Base-by-base conservation (phyloP, 2,329 filamentous ascomycete genomes). In the Lasiodiplodia sp. region DNA sequence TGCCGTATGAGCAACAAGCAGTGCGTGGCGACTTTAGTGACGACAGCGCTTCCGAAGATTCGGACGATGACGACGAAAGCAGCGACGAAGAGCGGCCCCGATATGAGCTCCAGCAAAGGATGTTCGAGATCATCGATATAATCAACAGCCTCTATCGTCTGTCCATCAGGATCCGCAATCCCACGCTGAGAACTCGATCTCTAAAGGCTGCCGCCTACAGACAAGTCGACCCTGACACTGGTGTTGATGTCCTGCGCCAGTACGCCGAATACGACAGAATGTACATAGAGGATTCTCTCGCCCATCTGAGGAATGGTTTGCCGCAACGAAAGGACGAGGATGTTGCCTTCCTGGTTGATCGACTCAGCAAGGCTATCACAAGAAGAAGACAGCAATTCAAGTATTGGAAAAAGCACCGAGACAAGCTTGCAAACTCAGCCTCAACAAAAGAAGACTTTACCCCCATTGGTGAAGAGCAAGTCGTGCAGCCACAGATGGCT, bases 91-190 rank as follows among this genome's bases (percentile, higher is more conserved):
- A 66, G 6, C 68, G 69, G 18, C 72, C 75, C 5, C 77, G 71
- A 38, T 75, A 72, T 5, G 78, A 80, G 67, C 66, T 79, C 34
- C 73, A 72, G 8, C 77, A 78, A 73, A 75, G 78, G n/a, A 78
- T 78, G 62, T 70, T 70, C 31, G 78, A 80, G 16, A 68, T 79
- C n/a, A 68, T 78, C 4, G 78, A 80, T 55, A 78, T 79, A 10
- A 72, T 79, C 56, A 75, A 79, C 69, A 78, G 79, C 40, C 72
- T 79, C 2, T 80, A 80, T 70, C 79, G 77, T 57, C 72, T 79
- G 3, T 78, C 77, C 52, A 76, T 80, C 12, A 75, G 78, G 28
- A 80, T 80, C 58, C 73, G 78, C 55, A 75, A 73, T 7, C 78
- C 78, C 0, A 78, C 75, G 2, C 71, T 79, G 40, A 73, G 74